Evolutionary conservation across 2,329 filamentous ascomycete genomes (phyloP), one percentile per base, ranked within the genome.

Genomic region (Fonsecaea monophora): DNA sequence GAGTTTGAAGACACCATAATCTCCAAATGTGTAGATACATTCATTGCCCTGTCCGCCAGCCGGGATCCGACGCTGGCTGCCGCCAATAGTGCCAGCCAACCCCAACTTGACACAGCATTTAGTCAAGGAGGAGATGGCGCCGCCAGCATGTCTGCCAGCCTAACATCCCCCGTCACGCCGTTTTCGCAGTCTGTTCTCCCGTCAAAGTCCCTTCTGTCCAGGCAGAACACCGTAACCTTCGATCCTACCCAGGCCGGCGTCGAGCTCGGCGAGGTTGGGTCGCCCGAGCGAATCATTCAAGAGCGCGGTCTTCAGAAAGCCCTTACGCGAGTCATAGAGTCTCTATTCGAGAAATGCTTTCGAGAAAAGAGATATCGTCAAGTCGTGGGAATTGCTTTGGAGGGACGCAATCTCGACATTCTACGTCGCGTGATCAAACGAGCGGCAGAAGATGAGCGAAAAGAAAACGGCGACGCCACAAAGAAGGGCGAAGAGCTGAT

Each of bases 1-100:
- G 95, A 99, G 83, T 99, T 97, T 76, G 95, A 99, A 80, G 94
- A 99, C 83, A 99, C 95, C 65, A 98, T 99, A 82, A 94, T 98
- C 79, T 94, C 94, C 67, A 97, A 96, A 86, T 99, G 95, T 77
- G 89, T 99, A 76, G 95, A 99, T 80, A 96, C 96, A 72, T 99
- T 97, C 82, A 97, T 99, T 76, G 89, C 92, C 67, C 86, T 94
- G 60, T 90, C 88, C 59, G 87, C 87, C 67, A 82, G 86, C 77
- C 82, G 84, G 77, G 84, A 84, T 81, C 80, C 84, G 68, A 77
- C 86, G 71, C 74, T 82, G 61, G 80, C 81, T 42, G 77, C 83
- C 40, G 82, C 81, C 67, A 82, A 78, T 66, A 80, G 79, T 64
- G 82, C 78, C 68, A 80, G 84, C 68, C 77, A 81, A 50, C 83